Base-by-base conservation (phyloP, 2,329 filamentous ascomycete genomes). In the Hymenoscyphus scutula region DNA sequence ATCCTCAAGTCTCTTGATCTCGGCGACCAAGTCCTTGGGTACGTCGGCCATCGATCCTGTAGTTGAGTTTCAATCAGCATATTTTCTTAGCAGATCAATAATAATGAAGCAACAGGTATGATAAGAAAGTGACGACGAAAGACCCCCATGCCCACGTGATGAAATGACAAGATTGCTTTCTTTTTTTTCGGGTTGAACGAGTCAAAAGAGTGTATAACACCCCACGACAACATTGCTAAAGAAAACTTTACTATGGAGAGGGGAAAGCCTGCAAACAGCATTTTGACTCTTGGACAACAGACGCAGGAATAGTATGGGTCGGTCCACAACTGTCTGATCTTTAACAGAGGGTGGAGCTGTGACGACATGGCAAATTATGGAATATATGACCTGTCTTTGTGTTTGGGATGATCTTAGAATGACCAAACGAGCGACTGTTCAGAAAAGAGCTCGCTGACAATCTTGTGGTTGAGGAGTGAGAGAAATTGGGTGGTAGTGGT, bases 1-100 rank as follows among this genome's bases (percentile, higher is more conserved):
- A 62, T 92, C 84, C 80, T 98, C 95, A 27, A 98, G 84, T 65
- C 85, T 82, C 76, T 90, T 87, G 74, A 98, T 93, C 79, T 97
- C 89, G 60, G 83, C 76, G 67, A 91, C 80, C 68, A 97, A 84
- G 77, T 92, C 88, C 79, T 92, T 90, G 67, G 94, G 93, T 77
- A 97, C 84, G 80, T 97, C 92, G 76, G 89, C 87, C 86, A 95
- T 91, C 67, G 93, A 96, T 75, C 92, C 92, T 96, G 69, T 59
- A 51, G 56, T 48, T 19, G 8, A 23, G 32, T 60, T 59, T 73
- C 57, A 73, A 60, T 73, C 57, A 73, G 69, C 56, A 65, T 59
- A 55, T 13, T 54, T 13, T 29, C 30, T 7, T 34, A 10, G 3
- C 34, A n/a, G 29, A 55, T 55, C 27, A 34, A 23, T 23, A 25